Conservation (phyloP, 192 early-diverging fungal species). For the Helicostylum pulchrum region DNA sequence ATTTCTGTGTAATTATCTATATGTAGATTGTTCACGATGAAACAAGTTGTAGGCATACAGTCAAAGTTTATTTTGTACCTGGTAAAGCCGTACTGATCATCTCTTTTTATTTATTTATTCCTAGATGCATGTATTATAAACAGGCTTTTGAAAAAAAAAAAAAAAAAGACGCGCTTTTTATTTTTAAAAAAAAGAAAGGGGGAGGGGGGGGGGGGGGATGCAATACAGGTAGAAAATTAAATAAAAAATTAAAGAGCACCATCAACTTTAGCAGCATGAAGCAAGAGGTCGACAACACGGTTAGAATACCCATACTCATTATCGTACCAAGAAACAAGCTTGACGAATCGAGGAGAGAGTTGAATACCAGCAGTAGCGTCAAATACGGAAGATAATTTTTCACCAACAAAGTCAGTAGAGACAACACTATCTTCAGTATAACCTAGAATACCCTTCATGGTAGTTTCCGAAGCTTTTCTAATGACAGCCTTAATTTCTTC, state of each 20-base stretch:
- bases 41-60: no score
- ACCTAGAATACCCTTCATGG: constrained; percentile 86
- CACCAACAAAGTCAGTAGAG: constrained; percentile 93
- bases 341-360: constrained; percentile 93
- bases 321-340: constrained; percentile 92
- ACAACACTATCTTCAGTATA: constrained; percentile 97
- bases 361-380: constrained; percentile 97
- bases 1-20: no score
- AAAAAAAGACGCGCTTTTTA: no score
- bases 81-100: no score
- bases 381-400: constrained; percentile 89
- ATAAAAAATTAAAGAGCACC: constrained; percentile 11
- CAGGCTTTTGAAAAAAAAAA: no score
- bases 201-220: no score
- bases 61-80: no score
- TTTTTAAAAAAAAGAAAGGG: no score
- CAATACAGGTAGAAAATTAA: no score
- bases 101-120: no score
- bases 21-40: no score
- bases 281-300: constrained; percentile 86
- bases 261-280: constrained; percentile 55
- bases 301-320: constrained; percentile 88
- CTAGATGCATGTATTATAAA: no score
- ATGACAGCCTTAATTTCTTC: constrained; percentile 85
- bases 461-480: constrained; percentile 78